Percentiles rank a stretch among this genome's conserved stretches.
Evolutionary conservation across 2,329 filamentous ascomycete species (phyloP).

Genomic region (Alternaria dauci): DNA sequence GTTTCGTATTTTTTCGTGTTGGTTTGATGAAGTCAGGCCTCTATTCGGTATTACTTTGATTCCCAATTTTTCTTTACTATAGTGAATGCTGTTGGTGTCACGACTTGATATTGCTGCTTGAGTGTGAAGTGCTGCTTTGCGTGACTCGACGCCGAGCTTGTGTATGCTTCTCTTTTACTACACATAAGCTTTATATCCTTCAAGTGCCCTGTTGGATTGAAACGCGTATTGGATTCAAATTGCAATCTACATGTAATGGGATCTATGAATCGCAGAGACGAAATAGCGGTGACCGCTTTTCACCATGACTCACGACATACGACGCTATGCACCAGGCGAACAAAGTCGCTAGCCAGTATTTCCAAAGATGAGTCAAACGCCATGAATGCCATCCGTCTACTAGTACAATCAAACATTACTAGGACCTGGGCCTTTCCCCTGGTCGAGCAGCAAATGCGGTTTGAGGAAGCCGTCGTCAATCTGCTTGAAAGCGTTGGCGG

Average conservation of each 20-base stretch:
- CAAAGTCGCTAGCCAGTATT: conserved; percentile 2
- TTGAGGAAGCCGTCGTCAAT: conserved; percentile 97
- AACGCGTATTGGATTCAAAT: neutral
- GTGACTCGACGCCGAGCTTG: neutral
- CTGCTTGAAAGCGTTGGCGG: conserved; percentile 87
- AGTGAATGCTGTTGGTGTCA: neutral
- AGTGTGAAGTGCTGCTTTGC: neutral
- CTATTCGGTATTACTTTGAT: conserved; percentile 3
- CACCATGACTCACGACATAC: neutral
- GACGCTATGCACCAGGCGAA: conserved; percentile 2
- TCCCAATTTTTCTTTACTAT: neutral
- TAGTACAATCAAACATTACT: conserved; percentile 42
- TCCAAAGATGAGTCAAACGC: conserved; percentile 8
- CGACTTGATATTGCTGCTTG: neutral
- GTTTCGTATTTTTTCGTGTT: conserved; percentile 1
- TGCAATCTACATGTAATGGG: neutral
- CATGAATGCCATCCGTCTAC: conserved; percentile 1
- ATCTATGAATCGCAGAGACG: neutral
- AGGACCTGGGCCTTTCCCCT: conserved; percentile 48
- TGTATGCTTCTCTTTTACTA: neutral
- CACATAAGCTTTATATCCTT: neutral
- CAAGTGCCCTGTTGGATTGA: neutral
- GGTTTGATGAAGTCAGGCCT: neutral
- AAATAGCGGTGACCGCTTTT: neutral
- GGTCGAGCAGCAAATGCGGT: conserved; percentile 85